phyloP scores from a whole-genome alignment of 805 yeast genomes.

The Pichia rugopelliculosa region DNA sequence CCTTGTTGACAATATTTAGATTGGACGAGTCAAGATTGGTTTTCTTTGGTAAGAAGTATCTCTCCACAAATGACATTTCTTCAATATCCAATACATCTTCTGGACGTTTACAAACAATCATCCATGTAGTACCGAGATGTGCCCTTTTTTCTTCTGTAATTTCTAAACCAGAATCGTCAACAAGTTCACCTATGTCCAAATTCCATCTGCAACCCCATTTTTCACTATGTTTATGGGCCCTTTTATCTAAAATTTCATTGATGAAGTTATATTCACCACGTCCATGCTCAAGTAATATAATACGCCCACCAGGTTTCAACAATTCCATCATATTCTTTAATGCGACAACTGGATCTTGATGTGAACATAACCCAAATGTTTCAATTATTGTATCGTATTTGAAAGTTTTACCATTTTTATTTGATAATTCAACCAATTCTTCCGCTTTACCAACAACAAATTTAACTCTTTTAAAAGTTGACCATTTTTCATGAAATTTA shows the following conservation, averaged over 20 bases:
- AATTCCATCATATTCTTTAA: constrained; percentile 63
- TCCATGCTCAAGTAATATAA: constrained; percentile 87
- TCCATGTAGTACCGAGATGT: constrained; percentile 92
- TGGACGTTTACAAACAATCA: constrained; percentile 67
- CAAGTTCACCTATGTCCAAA: constrained; percentile 80
- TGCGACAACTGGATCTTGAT: constrained; percentile 84
- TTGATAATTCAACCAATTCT: constrained; percentile 49
- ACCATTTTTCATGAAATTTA: constrained; percentile 63
- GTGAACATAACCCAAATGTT: constrained; percentile 94
- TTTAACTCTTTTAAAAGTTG: constrained; percentile 64
- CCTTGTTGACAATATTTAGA: constrained; percentile 5
- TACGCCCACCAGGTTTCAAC: constrained; percentile 84
- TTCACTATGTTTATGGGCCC: constrained; percentile 76
- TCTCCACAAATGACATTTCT: constrained; percentile 44
- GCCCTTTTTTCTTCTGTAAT: constrained; percentile 72
- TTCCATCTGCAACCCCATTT: constrained; percentile 99
- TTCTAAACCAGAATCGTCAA: constrained; percentile 77
- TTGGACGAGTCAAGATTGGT: constrained; percentile 28
- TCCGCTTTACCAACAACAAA: constrained; percentile 91
- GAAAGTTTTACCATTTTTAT: constrained; percentile 26
- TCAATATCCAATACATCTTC: constrained; percentile 47
- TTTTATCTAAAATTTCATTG: constrained; percentile 70
- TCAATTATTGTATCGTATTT: constrained; percentile 89
- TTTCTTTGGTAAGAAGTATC: constrained; percentile 33
- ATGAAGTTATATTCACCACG: constrained; percentile 73